phyloP scores from a whole-genome alignment of 257 asterid species.

The Forsythia suspensa region DNA sequence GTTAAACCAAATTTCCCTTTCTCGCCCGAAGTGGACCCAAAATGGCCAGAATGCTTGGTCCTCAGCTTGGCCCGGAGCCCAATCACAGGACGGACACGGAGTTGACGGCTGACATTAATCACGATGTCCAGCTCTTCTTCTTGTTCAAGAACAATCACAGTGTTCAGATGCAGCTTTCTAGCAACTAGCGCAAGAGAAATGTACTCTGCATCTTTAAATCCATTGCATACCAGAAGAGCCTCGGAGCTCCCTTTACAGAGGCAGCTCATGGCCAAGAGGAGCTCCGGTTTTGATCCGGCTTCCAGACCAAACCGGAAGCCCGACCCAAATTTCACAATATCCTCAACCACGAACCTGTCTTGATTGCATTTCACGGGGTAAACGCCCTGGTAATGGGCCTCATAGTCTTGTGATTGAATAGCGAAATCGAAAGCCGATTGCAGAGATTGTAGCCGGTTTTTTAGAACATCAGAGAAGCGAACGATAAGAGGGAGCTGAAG shows the following conservation, averaged over 20 bases:
- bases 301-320: slow-evolving; percentile 82
- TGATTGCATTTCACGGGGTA: slow-evolving; percentile 97
- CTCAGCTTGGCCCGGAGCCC: slow-evolving; percentile 92
- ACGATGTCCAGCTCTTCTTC: slow-evolving; percentile 86
- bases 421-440: slow-evolving; percentile 70
- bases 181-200: slow-evolving; percentile 80
- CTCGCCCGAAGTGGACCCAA: slow-evolving; percentile 98
- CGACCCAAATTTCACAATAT: slow-evolving; percentile 84
- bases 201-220: slow-evolving; percentile 91
- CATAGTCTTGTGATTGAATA: slow-evolving; percentile 63
- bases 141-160: slow-evolving; percentile 91
- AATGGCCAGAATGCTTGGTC: slow-evolving; percentile 91
- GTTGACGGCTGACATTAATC: slow-evolving; percentile 61
- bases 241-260: slow-evolving; percentile 80
- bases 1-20: slow-evolving; percentile 92
- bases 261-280: slow-evolving; percentile 87
- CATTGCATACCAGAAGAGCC: slow-evolving; percentile 81
- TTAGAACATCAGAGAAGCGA: slow-evolving; percentile 83
- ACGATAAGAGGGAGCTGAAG: slow-evolving; percentile 75
- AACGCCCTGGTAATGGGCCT: slow-evolving; percentile 86
- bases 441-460: slow-evolving; percentile 69
- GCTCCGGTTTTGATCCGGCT: slow-evolving; percentile 98
- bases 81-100: slow-evolving; percentile 75
- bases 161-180: slow-evolving; percentile 66
- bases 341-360: slow-evolving; percentile 84